Base-by-base conservation (phyloP, 331 rosid genomes). In the Prunus yedoensis region DNA sequence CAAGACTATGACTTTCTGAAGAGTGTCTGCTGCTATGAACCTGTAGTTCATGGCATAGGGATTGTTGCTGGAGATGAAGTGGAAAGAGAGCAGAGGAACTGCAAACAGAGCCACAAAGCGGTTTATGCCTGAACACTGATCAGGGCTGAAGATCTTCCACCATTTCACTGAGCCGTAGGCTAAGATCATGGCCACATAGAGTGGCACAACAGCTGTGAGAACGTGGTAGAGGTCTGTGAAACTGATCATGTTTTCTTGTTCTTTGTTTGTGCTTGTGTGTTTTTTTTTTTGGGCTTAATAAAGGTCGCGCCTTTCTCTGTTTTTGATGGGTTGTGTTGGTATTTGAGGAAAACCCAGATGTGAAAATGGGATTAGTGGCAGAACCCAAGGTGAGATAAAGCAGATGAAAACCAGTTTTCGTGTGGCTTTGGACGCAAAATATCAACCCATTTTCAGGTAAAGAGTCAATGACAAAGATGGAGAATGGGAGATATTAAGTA, bases 81-180 rank as follows among this genome's bases (percentile, higher is more conserved):
- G 97, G 74, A 92, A 92, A 3, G 97, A 92, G 27, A 92, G 91
- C 2, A 92, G 84, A 0, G 97, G 97, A 59, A 92, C 97, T 0
- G 93, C 97, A 32, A 92, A 92, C 2, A 92, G 89, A 0, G 97
- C 97, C 10, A 91, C 97, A 27, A 91, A 91, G 0, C 97, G 88
- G 78, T 91, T 91, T 70, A 91, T 91, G n/a, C 95, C 97, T 0
- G 97, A 91, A 66, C 97, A 91, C 60, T 91, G 97, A 12, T 89
- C 96, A 1, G 97, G 96, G 43, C 79, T 88, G 84, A 91, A 91
- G 80, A 91, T 91, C 64, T 89, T 88, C 96, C 96, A 91, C 97
- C 96, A 92, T 77, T 90, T 88, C 12, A 92, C 97, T 0, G 97
- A 92, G 5, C 93, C 97, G 56, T 92, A 92, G 0, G 97, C 97